phyloP scores from a whole-genome alignment of 2,329 filamentous ascomycete species.

The Aspergillus tamarii region DNA sequence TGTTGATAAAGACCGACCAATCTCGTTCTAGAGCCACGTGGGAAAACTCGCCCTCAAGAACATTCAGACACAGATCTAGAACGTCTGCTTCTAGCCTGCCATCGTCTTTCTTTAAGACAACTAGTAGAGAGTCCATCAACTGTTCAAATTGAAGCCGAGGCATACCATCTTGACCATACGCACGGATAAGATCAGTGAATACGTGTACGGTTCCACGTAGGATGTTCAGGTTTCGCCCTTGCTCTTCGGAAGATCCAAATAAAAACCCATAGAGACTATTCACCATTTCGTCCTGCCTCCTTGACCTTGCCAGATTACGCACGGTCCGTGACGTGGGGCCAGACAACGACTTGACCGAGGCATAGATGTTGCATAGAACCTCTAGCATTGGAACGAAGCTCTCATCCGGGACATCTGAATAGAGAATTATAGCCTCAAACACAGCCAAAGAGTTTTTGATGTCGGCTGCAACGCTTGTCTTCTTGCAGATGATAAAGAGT shows the following conservation, averaged over 20 bases:
- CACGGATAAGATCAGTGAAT: constrained; percentile 45
- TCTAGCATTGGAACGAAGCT: constrained; percentile 44
- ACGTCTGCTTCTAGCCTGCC: constrained; percentile 44
- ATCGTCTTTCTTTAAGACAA: constrained; percentile 40
- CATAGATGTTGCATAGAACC: constrained; percentile 49
- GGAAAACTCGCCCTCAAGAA: constrained; percentile 43
- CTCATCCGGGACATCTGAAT: constrained; percentile 42
- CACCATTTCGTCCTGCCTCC: constrained; percentile 43
- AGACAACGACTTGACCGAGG: constrained; percentile 47
- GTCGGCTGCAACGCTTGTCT: constrained; percentile 44
- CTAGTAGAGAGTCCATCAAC: constrained; percentile 39
- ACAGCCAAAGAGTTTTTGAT: constrained; percentile 47
- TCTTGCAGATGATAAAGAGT: constrained; percentile 44
- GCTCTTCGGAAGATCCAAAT: constrained; percentile 35
- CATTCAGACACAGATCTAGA: constrained; percentile 44
- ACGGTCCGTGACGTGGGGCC: constrained; percentile 48
- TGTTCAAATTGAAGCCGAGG: constrained; percentile 41
- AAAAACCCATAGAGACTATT: constrained; percentile 42
- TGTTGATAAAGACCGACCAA: constrained; percentile 38
- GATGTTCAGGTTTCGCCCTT: constrained; percentile 44
- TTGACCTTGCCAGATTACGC: constrained; percentile 45
- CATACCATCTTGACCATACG: constrained; percentile 44
- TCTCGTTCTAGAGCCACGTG: constrained; percentile 33
- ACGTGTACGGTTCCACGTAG: constrained; percentile 45
- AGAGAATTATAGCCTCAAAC: constrained; percentile 47